Base-by-base conservation (phyloP, 2,329 filamentous ascomycete species). In the Microdochium trichocladiopsis region DNA sequence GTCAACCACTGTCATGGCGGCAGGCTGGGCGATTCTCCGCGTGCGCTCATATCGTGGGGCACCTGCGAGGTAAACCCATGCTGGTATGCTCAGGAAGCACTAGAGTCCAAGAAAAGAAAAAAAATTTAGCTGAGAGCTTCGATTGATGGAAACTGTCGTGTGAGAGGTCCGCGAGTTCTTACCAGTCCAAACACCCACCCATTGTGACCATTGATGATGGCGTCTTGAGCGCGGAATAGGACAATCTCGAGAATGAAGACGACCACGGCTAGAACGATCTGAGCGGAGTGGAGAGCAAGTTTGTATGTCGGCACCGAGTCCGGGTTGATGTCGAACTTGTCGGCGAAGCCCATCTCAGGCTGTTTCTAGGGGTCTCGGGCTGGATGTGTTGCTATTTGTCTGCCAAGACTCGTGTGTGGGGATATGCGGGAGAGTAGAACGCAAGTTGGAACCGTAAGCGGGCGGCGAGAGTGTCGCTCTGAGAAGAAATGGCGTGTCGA, bases 151-250 rank as follows among this genome's bases (percentile, higher is more conserved):
- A n/a, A n/a, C n/a, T n/a, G n/a, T n/a, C n/a, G n/a, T 22, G 50
- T 36, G 24, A 33, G 48, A 69, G n/a, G n/a, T n/a, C n/a, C n/a
- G n/a, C n/a, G n/a, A n/a, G n/a, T n/a, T n/a, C 80, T 55, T 73
- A 86, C 83, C 67, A 84, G 73, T 58, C 72, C 82, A 57, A 86
- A 86, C 1, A 80, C 77, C 82, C 83, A 86, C 55, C 77, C 81
- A 65, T 79, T 79, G 56, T 80, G 75, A 31, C 81, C 80, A 52
- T 75, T 77, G 56, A 86, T 74, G 21, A 63, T 65, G 4, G 79
- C 70, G 14, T 71, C 64, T 10, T 74, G 64, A 51, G 71, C 69
- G 41, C 72, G 72, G 61, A 86, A 83, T 47, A 86, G 74, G 23
- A 77, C 72, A 59, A 86, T 83, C 58, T 80, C 78, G 54, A 86